Base-by-base conservation (phyloP, 805 yeast genomes). In the Wickerhamiella azyma region DNA sequence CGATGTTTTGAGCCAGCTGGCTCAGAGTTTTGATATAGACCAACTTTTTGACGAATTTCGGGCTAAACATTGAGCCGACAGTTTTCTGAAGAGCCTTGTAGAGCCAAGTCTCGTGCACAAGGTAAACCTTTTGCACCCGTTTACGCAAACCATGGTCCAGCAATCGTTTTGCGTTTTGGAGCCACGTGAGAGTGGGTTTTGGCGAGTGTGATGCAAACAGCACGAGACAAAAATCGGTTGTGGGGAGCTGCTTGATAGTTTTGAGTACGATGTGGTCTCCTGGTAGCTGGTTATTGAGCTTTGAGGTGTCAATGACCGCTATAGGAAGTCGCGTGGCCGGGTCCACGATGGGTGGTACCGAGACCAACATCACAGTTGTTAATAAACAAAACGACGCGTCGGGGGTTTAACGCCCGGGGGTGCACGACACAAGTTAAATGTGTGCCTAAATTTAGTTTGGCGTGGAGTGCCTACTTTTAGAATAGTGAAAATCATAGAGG, bases 21-120 rank as follows among this genome's bases (percentile, higher is more conserved):
- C 75, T 64, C 30, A 81, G 60, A 39, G 66, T 63, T 5, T 67
- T 54, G 28, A 77, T 70, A 55, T 75, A 77, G 13, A 70, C 59
- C 36, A 71, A 52, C 46, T 69, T 69, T 18, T 55, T 51, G 35
- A 58, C 52, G 55, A 70, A 66, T 51, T 75, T 76, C 46, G 72
- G 63, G 45, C 70, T 68, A 46, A 76, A 64, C 2, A 82, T 77
- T 55, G 79, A 81, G 47, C 77, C 69, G 49, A 84, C 65, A 19
- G 85, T 71, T 45, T 82, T 86, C 13, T 81, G 74, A 32, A 85
- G 72, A 0, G 94, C 79, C 54, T 85, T 76, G 24, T 85, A 74
- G 63, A 88, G 74, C 92, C 96, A 86, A 40, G 82, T 80, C 53
- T 88, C 96, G 62, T 89, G 96, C 2, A 89, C 94, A 26, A 88